Percentiles rank a stretch among this genome's conserved stretches.
Conservation (phyloP, 805 yeast genomes). For the Suhomyces sp. region DNA sequence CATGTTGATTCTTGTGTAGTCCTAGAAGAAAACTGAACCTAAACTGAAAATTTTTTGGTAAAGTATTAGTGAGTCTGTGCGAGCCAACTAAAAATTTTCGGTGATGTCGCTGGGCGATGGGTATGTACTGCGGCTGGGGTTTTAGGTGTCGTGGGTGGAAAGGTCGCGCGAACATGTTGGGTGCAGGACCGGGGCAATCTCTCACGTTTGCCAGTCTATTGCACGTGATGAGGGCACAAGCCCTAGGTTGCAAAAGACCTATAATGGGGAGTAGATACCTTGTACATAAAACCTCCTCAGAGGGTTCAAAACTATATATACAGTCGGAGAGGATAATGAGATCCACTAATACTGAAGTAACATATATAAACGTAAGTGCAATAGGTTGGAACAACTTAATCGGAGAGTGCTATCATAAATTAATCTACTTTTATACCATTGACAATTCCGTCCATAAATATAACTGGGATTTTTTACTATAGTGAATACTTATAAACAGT, state of each 20-base stretch:
- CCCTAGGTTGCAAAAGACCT: conserved; percentile 5
- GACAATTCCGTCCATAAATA: no score
- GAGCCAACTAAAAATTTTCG: conserved; percentile 2
- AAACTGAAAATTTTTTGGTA: conserved; percentile 3
- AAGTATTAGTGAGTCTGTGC: not conserved
- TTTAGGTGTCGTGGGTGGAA: not conserved
- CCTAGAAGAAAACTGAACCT: conserved; percentile 6
- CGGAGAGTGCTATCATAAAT: no score
- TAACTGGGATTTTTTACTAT: no score
- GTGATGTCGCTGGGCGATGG: not conserved
- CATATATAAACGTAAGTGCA: no score
- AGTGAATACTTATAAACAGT: no score
- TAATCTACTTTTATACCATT: no score
- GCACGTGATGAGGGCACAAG: conserved; percentile 2
- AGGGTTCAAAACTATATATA: no score
- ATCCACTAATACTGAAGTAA: no score
- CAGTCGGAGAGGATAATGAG: no score
- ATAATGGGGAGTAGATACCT: no score
- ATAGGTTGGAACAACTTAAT: no score
- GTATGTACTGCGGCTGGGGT: conserved; percentile 4
- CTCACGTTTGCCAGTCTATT: not conserved
- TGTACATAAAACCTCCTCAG: no score
- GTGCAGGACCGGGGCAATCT: not conserved
- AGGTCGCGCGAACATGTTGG: not conserved
- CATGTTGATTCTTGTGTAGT: conserved; percentile 40